phyloP scores from a whole-genome alignment of 352 stramenopile species.

The Globisporangium solare region DNA sequence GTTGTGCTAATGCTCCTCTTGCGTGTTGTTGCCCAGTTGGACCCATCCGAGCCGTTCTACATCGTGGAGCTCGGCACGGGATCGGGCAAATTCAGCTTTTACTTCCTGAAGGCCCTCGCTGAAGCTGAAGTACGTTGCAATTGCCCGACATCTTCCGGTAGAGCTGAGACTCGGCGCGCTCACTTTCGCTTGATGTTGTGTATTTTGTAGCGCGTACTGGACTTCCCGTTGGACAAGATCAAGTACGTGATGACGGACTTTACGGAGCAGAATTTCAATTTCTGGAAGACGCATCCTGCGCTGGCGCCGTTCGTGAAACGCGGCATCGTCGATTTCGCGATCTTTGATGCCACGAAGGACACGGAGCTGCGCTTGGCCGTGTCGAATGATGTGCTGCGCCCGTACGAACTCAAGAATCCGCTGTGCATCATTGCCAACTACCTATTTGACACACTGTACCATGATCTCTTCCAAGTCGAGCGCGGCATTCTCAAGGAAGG shows the following conservation, averaged over 20 bases:
- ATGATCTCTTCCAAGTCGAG: conserved; percentile 89
- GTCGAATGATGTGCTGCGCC: conserved; percentile 44
- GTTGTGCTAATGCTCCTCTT: not conserved
- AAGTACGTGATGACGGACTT: conserved; percentile 96
- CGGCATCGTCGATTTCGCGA: conserved; percentile 90
- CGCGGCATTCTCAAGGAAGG: conserved; percentile 85
- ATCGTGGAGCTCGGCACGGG: conserved; percentile 92
- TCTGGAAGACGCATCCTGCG: conserved; percentile 88
- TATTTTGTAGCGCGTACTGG: conserved; percentile 45
- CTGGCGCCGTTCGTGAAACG: conserved; percentile 80
- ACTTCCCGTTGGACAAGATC: conserved; percentile 89
- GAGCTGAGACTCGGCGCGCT: too few species aligned
- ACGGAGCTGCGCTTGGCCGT: conserved; percentile 65
- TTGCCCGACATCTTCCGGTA: too few species aligned
- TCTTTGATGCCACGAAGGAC: conserved; percentile 92
- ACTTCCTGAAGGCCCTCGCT: conserved; percentile 89
- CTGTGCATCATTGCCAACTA: conserved; percentile 93
- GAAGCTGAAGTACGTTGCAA: conserved; percentile 35
- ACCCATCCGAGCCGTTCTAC: conserved; percentile 86
- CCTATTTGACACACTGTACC: conserved; percentile 92
- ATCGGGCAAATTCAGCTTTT: conserved; percentile 94
- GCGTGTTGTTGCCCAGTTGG: conserved; percentile 26
- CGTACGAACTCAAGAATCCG: conserved; percentile 72
- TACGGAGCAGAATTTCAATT: conserved; percentile 91
- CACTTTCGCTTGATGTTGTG: conserved; percentile 5